phyloP scores from a whole-genome alignment of 2,329 filamentous ascomycete genomes.

The Ciborinia camelliae region DNA sequence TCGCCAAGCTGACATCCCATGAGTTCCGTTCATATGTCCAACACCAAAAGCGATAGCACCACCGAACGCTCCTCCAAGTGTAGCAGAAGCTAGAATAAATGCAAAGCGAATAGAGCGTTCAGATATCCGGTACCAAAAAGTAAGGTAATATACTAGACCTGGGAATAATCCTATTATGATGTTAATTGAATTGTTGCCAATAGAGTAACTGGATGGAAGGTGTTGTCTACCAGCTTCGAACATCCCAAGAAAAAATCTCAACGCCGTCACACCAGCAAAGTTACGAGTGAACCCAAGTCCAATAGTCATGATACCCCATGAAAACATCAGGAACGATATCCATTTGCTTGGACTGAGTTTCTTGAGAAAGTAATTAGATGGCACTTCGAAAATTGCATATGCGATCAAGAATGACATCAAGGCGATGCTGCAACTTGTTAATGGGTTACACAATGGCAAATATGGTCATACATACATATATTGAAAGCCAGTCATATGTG shows the following conservation, averaged over 20 bases:
- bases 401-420: slow-evolving; percentile 48
- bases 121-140: slow-evolving; percentile 36
- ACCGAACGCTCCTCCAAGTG: slow-evolving; percentile 36
- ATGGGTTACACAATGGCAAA: not conserved
- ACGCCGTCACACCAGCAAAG: slow-evolving; percentile 43
- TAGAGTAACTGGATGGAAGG: slow-evolving; percentile 30
- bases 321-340: slow-evolving; percentile 49
- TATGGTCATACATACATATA: slow-evolving; percentile 46
- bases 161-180: slow-evolving; percentile 45
- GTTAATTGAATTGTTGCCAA: slow-evolving; percentile 33
- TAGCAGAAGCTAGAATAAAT: slow-evolving; percentile 35
- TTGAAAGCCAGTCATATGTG: slow-evolving; percentile 57
- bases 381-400: slow-evolving; percentile 49
- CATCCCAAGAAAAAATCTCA: slow-evolving; percentile 49
- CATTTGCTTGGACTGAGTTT: slow-evolving; percentile 46
- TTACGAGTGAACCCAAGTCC: slow-evolving; percentile 45
- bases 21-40: slow-evolving; percentile 33
- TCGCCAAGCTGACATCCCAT: slow-evolving; percentile 33
- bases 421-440: slow-evolving; percentile 37
- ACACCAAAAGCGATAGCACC: slow-evolving; percentile 36
- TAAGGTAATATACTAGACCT: slow-evolving; percentile 36
- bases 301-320: slow-evolving; percentile 48
- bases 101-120: slow-evolving; percentile 35
- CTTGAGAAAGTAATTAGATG: slow-evolving; percentile 49
- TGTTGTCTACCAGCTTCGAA: slow-evolving; percentile 46